Evolutionary conservation across 768 basidiomycete species (phyloP).

Genomic region (Leccinum pellstonianum): DNA sequence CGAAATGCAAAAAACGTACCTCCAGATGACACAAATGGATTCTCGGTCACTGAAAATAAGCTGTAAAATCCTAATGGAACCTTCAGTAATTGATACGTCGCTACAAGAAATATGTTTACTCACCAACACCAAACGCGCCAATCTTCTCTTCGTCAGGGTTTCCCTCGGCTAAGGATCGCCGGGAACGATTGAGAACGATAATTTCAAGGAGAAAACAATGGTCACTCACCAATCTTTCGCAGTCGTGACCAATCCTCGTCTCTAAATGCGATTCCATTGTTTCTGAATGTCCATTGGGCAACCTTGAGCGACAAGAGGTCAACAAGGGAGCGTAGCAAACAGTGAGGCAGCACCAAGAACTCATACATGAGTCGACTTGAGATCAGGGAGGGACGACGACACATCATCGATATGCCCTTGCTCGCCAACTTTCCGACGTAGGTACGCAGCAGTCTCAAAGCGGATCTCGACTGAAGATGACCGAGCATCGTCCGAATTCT

Average conservation of each 20-base stretch:
- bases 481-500: conserved; percentile 93
- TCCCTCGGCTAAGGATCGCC: conserved; percentile 17
- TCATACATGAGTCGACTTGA: conserved; percentile 59
- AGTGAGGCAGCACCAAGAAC: conserved; percentile 12
- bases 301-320: conserved; percentile 43
- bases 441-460: conserved; percentile 63
- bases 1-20: conserved; percentile 38
- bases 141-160: conserved; percentile 28
- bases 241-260: conserved; percentile 26
- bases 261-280: conserved; percentile 81
- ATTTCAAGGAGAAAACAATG: background rate
- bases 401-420: conserved; percentile 5
- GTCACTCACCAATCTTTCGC: conserved; percentile 16
- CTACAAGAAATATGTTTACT: background rate
- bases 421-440: conserved; percentile 29
- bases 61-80: conserved; percentile 62
- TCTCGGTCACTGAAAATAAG: conserved; percentile 79
- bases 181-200: background rate
- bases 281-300: conserved; percentile 80
- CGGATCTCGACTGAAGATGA: conserved; percentile 74
- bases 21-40: conserved; percentile 80
- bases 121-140: conserved; percentile 27
- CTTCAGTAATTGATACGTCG: background rate
- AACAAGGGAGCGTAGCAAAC: background rate
- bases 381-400: conserved; percentile 48